Base-by-base conservation (phyloP, 106 monocot species). In the Dioscorea dumetorum region DNA sequence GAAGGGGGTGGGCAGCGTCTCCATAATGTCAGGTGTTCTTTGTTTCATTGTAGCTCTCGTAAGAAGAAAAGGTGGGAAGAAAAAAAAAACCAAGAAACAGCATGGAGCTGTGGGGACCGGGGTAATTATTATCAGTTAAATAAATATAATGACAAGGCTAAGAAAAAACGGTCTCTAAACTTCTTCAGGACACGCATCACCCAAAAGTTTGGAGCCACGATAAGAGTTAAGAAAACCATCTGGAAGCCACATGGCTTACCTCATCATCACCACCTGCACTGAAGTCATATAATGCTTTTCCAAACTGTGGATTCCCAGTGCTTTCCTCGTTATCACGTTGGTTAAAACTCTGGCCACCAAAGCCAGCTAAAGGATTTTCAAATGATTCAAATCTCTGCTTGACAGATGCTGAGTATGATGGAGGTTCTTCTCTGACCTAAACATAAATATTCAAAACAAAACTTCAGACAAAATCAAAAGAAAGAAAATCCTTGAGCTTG, bases 181-280 rank as follows among this genome's bases (percentile, higher is more conserved):
- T 28, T 41, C 41, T 41, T 41, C 41, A 41, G 41, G 41, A 41
- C 41, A 61, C 18, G 15, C 54, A 54, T 18, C 15, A 8, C 54
- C 12, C 54, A 54, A 54, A 54, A 28, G 28, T 1, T 28, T 28
- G 28, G 28, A 28, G 28, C 28, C 28, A 28, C 28, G 28, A 28
- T 28, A 41, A 41, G 41, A 41, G 41, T 41, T 10, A 6, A 6
- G 10, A 41, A 6, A 41, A 41, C 41, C 41, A 41, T 8, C 41
- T 41, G 10, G 41, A 41, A 41, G 41, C 41, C 10, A 41, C 41
- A 41, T 41, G 41, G 20, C 60, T 32, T 73, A 97, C 97, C 92
- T 97, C 97, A 77, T 97, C 97, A 74, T 97, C 97, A 31, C 97
- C 97, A 49, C 97, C 97, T 34, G 97, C 97, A 65, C 86, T 87